phyloP scores from a whole-genome alignment of 78 protist species.

The Chrysochromulina tobinii region DNA sequence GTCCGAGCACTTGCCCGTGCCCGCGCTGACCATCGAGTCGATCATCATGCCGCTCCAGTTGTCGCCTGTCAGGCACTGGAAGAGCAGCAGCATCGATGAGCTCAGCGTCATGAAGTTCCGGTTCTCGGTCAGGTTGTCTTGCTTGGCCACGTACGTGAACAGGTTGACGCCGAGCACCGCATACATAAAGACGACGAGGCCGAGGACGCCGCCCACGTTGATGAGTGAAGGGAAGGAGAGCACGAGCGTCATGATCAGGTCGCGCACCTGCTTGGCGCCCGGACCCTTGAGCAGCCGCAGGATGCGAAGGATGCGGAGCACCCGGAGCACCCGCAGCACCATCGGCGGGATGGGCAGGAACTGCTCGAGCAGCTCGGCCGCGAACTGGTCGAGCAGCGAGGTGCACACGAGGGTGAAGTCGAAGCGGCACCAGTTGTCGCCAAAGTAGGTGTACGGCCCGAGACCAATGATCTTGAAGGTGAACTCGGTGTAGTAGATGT shows the following conservation, averaged over 20 bases:
- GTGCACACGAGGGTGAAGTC: background rate
- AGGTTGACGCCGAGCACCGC: slow-evolving; percentile 27
- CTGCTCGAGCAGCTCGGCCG: background rate
- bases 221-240: slow-evolving; percentile 14
- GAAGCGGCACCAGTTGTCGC: background rate
- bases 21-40: background rate
- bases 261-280: background rate
- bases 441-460: background rate
- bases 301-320: slow-evolving; percentile 1
- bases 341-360: background rate
- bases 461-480: slow-evolving; percentile 4
- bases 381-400: background rate
- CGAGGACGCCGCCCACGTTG: slow-evolving; percentile 25
- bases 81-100: background rate
- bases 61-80: background rate
- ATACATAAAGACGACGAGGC: slow-evolving; percentile 26
- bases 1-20: background rate
- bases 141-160: background rate
- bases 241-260: slow-evolving; percentile 26
- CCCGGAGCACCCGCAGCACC: slow-evolving; percentile 24
- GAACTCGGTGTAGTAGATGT: slow-evolving; percentile 19
- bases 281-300: background rate
- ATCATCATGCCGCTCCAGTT: slow-evolving; percentile 17
- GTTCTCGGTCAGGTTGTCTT: background rate
- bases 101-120: background rate